Percentiles rank a stretch among this genome's conserved stretches.
Conservation (phyloP, 2,329 filamentous ascomycete genomes). For the Arthrobotrys sinensis region DNA sequence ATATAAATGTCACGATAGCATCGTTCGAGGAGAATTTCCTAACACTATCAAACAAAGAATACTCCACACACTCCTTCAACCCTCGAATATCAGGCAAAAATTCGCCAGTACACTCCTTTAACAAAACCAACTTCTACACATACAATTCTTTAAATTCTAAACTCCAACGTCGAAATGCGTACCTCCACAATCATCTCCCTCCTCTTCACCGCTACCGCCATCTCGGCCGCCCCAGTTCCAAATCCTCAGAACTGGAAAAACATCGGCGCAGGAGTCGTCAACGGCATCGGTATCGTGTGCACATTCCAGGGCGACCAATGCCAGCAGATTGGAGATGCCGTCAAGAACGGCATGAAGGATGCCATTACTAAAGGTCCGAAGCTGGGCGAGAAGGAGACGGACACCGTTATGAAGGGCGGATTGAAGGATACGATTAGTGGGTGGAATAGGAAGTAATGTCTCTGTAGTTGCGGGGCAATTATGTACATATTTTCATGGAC, state of each 20-base stretch:
- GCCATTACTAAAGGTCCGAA: background rate
- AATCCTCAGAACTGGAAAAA: slow-evolving; percentile 10
- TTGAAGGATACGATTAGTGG: slow-evolving; percentile 31
- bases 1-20: background rate
- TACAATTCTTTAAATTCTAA: background rate
- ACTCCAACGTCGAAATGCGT: slow-evolving; percentile 29
- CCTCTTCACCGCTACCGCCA: slow-evolving; percentile 26
- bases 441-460: slow-evolving; percentile 18
- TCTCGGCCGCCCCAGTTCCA: slow-evolving; percentile 26
- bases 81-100: background rate
- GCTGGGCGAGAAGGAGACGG: slow-evolving; percentile 7
- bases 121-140: background rate
- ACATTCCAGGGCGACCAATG: slow-evolving; percentile 47
- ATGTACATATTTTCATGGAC: background rate
- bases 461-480: background rate
- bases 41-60: background rate
- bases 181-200: slow-evolving; percentile 22
- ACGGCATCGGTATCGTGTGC: slow-evolving; percentile 32
- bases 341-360: slow-evolving; percentile 23
- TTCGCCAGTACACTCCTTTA: background rate
- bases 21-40: background rate
- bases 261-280: slow-evolving; percentile 22
- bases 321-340: slow-evolving; percentile 37
- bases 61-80: background rate
- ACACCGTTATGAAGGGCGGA: slow-evolving; percentile 32